These are phyloP conservation scores for Pulveroboletus sp. DNA, from an alignment of 1,284 basidiomycete genomes.

Conservation along the genomic window DNA sequence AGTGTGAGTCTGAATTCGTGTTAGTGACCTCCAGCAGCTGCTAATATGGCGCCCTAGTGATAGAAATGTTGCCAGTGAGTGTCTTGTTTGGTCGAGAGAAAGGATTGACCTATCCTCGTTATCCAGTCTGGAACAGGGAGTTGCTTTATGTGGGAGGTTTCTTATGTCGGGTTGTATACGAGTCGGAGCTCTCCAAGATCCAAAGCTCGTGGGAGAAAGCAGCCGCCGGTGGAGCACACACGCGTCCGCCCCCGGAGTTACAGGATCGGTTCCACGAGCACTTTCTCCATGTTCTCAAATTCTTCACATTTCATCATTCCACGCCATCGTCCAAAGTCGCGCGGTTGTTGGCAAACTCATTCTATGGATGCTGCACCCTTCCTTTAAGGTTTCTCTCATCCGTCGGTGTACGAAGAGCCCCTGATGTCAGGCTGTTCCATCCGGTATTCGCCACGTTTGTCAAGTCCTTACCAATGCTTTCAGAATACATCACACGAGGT, in stretches of 20 bases:
- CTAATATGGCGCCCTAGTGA: neutral
- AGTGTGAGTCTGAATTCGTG: neutral
- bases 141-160: conserved; percentile 5
- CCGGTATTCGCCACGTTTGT: neutral
- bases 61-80: neutral
- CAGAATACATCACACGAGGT: neutral
- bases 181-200: neutral
- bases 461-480: neutral
- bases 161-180: conserved; percentile 1
- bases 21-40: neutral
- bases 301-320: conserved; percentile 2
- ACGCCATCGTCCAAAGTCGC: neutral
- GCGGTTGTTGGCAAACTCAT: neutral
- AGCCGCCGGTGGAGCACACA: neutral
- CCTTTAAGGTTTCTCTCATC: neutral
- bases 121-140: conserved; percentile 4
- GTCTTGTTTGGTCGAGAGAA: too few species aligned
- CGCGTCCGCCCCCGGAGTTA: neutral
- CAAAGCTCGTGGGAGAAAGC: neutral
- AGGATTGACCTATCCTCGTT: neutral
- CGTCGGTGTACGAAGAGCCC: neutral
- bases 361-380: conserved; percentile 1
- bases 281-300: conserved; percentile 3
- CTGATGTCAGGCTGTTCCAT: neutral
- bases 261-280: neutral